Evolutionary conservation across 257 asterid species (phyloP), one percentile per base, ranked within the genome.

Genomic region (Solanum etuberosum): DNA sequence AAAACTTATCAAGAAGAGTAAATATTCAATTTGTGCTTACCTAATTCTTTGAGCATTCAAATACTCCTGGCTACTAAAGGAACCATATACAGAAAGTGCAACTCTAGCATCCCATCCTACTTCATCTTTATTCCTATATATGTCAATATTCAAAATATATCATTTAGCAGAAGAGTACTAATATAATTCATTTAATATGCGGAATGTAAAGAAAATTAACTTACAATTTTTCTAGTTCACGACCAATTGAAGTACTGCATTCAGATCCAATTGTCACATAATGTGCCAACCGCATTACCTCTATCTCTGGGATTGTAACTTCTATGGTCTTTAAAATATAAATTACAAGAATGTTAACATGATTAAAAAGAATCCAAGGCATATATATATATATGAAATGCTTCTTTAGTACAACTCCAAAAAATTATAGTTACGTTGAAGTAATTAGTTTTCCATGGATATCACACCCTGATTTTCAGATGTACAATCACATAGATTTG

Each of bases 101-200:
- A 96, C 97, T 80, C 98, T 92, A 10, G 95, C 96, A 87, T 96
- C 99, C 96, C 98, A 94, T n/a, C 99, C 99, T 43, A 93, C 25
- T 87, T 94, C 98, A 37, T 85, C 88, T 89, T 84, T 91, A 20
- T 90, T 87, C 91, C 98, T 96, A 92, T 46, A 46, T 46, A 46
- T 89, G 77, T 8, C 85, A 80, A 87, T 78, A 43, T 78, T 43
- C 63, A 42, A 78, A 40, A 57, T 48, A 78, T 9, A 54, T 25
- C 65, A 54, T n/a, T 74, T 74, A 15, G 31, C 18, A 76, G 13
- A 76, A 76, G 54, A 83, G 59, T 61, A 46, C 54, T 46, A 71
- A 80, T 20, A 15, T 67, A 70, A 43, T 61, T 21, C 48, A 32
- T 32, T 3, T 3, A 32, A 46, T 14, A 46, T 46, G 57, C 57